Conservation (phyloP, 83 land plant genomes). For the Larix sibirica region DNA sequence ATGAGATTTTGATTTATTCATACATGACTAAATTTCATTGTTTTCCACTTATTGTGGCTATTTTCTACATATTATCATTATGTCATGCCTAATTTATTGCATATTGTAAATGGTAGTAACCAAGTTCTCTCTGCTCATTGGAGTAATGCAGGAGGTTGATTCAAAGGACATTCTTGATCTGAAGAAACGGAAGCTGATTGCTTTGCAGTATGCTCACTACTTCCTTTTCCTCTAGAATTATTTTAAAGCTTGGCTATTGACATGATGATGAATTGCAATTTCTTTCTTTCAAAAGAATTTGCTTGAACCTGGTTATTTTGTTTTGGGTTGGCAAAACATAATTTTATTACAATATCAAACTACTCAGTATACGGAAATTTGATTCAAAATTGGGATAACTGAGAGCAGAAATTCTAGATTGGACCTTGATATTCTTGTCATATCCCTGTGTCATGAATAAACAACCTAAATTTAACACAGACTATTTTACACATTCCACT, state of each 20-base stretch:
- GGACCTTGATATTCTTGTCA: too few species aligned
- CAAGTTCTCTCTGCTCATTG: neutral
- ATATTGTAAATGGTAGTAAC: neutral
- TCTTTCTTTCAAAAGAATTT: neutral
- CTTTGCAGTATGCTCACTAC: slow-evolving; percentile 33
- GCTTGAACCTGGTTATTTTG: too few species aligned
- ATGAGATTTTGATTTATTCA: too few species aligned
- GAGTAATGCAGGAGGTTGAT: slow-evolving; percentile 36
- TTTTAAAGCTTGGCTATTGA: neutral
- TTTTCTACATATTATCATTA: neutral
- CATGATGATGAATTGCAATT: neutral
- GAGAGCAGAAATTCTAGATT: too few species aligned
- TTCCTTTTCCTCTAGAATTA: neutral
- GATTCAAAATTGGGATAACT: too few species aligned
- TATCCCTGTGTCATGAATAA: too few species aligned
- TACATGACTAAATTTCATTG: neutral
- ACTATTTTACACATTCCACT: too few species aligned
- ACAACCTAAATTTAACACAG: too few species aligned
- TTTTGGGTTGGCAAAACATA: too few species aligned
- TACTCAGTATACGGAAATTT: too few species aligned
- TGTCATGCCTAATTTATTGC: neutral
- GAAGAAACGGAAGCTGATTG: slow-evolving; percentile 59
- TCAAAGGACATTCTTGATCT: slow-evolving; percentile 39
- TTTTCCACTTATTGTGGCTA: neutral
- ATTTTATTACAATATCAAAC: too few species aligned